Base-by-base conservation (phyloP, 2,329 filamentous ascomycete species). In the Cercospora nicotianae region DNA sequence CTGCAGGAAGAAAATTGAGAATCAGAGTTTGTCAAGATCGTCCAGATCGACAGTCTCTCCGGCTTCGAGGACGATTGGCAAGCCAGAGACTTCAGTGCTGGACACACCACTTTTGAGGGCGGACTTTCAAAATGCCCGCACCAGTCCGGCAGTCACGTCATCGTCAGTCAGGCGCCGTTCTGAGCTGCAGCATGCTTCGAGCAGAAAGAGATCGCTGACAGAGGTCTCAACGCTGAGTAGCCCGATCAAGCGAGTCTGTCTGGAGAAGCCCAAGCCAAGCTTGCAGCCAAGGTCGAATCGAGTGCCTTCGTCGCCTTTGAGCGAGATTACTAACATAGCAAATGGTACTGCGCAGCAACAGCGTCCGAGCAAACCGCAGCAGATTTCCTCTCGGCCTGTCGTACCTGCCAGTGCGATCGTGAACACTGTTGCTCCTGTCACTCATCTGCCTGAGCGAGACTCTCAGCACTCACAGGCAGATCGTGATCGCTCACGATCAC, bases 1-100 rank as follows among this genome's bases (percentile, higher is more conserved):
- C 48, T 73, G 75, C 61, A 75, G 72, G 51, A 73, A 67, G 45
- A 77, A 74, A 58, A 66, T 75, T 48, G 74, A 78, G n/a, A 70
- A 72, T n/a, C 70, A 73, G 10, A 73, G 70, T 26, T 69, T 70
- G 28, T 60, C 57, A 3, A 67, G 13, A 12, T 28, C 64, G 10
- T 26, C 64, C 18, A 51, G 42, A 60, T 61, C 64, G 33, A 61
- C 23, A 16, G 9, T 64, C 5, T 67, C 70, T 8, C 70, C 72
- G 7, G 60, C 45, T 26, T 63, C 64, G 7, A 65, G 66, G 48
- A 53, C 55, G 33, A 67, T 63, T 6, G 18, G 45, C 10, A 70
- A 66, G 16, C 67, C 66, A 12, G 62, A 59, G 12, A 58, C 33
- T 18, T 70, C 70, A 12, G 48, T 36, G 36, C 58, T 67, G 48